These are phyloP conservation scores for Ballota nigra DNA, from an alignment of 257 asterid species.

Conservation along the genomic window DNA sequence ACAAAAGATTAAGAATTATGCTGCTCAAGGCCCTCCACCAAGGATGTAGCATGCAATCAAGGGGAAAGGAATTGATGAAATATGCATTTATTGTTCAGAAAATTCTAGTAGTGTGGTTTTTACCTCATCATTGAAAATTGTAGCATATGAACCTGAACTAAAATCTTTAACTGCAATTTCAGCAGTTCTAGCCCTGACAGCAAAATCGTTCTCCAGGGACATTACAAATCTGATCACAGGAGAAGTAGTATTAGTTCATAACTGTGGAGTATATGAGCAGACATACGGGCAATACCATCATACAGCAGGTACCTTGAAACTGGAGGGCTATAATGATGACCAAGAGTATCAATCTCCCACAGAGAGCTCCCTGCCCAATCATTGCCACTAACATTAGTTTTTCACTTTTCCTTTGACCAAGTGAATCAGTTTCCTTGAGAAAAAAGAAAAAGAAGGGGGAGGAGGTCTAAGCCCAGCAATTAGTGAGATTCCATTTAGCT, in stretches of 20 bases:
- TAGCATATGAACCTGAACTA: conserved; percentile 80
- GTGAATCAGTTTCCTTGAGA: not conserved
- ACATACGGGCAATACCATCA: not conserved
- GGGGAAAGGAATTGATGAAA: not conserved
- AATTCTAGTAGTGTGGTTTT: not conserved
- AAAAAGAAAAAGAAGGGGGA: not conserved
- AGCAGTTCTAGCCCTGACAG: conserved; percentile 61
- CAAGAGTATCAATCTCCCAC: conserved; percentile 92
- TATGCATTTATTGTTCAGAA: not conserved
- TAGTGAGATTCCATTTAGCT: not conserved
- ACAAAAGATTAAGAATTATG: conserved; percentile 9
- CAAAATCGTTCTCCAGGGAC: conserved; percentile 82
- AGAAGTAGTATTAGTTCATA: conserved; percentile 3
- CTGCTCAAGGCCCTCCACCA: not conserved
- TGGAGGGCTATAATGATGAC: conserved; percentile 81
- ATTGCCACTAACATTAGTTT: conserved; percentile 1
- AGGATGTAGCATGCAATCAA: not conserved
- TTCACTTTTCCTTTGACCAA: not conserved
- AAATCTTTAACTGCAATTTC: conserved; percentile 84
- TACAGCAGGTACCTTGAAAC: conserved; percentile 60
- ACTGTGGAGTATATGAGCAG: not conserved
- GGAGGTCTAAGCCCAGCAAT: not conserved
- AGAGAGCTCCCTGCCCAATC: conserved; percentile 78
- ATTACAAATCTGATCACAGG: conserved; percentile 53
- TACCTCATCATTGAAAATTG: conserved; percentile 82